Percentiles rank a stretch among this genome's conserved stretches.
Conservation (phyloP, 148 eudicot genomes). For the Silene conica region DNA sequence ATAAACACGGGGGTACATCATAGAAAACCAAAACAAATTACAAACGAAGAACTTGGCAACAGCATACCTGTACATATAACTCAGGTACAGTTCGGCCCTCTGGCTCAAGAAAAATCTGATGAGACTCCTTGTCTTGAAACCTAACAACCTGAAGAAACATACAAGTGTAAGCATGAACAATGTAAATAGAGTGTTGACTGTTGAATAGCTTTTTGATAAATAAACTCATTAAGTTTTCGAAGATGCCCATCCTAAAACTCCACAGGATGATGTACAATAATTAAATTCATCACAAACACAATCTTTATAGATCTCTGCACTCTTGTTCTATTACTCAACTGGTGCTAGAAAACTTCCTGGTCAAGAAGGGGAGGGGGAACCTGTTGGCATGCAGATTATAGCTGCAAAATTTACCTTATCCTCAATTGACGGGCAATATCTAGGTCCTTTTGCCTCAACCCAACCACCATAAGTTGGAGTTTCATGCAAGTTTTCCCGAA, state of each 20-base stretch:
- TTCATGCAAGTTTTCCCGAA: conserved; percentile 92
- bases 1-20: no score
- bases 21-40: no score
- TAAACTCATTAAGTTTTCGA: not conserved
- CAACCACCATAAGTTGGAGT: conserved; percentile 99
- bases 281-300: not conserved
- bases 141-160: conserved; percentile 70
- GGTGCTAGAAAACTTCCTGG: not conserved
- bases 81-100: conserved; percentile 97
- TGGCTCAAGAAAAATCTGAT: conserved; percentile 98
- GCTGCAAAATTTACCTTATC: conserved; percentile 59
- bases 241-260: not conserved
- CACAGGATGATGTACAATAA: not conserved
- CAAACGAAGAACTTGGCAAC: conserved; percentile 1
- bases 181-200: not conserved
- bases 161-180: not conserved
- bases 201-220: not conserved
- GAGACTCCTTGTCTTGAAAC: conserved; percentile 96
- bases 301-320: not conserved
- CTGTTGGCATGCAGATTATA: not conserved
- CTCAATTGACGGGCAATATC: conserved; percentile 99
- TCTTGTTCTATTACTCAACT: not conserved
- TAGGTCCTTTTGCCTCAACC: conserved; percentile 99
- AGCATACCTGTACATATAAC: conserved; percentile 90
- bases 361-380: not conserved